Evolutionary conservation across 2,329 filamentous ascomycete genomes (phyloP), one percentile per base, ranked within the genome.

Genomic region (Graphiopsis chlorocephala): DNA sequence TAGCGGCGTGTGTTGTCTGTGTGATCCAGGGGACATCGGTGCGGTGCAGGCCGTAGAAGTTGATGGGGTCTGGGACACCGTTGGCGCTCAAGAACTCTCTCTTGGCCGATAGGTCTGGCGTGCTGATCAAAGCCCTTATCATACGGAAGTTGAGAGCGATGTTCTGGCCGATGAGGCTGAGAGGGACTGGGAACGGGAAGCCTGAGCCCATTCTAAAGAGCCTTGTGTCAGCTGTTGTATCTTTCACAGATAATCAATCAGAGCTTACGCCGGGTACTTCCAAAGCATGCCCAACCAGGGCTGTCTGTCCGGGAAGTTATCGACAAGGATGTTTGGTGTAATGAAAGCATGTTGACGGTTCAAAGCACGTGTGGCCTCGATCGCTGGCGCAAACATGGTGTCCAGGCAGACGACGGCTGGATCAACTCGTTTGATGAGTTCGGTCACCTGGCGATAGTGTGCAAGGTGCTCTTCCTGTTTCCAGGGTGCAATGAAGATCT

Each of bases 221-320:
- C 3, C 6, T 1, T 42, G 4, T 28, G 25, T 35, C 12, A 38
- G 33, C 4, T 5, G 48, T n/a, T 33, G 28, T 38, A 23, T 35
- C 2, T 17, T n/a, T n/a, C 20, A 11, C 15, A 23, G 26, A n/a
- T 14, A 28, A 5, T 10, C 3, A 14, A 12, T 4, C n/a, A n/a
- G n/a, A n/a, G 28, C 59, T 62, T n/a, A 62, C 59, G 59, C 59
- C 25, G 59, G 59, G 11, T 62, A 62, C 12, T 62, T 62, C 59
- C 59, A 62, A 12, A 62, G 59, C 47, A 53, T 42, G 31, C 59
- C 59, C 23, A 55, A 12, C 59, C 59, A 62, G 6, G 59, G 59
- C 29, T 62, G 59, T 25, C 53, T 33, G 11, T 31, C 48, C 2
- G 48, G 59, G 23, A 62, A 62, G 25, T 53, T 62, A 31, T 62